phyloP scores from a whole-genome alignment of 495 filamentous ascomycete species.

The Penicillium flavigenum region DNA sequence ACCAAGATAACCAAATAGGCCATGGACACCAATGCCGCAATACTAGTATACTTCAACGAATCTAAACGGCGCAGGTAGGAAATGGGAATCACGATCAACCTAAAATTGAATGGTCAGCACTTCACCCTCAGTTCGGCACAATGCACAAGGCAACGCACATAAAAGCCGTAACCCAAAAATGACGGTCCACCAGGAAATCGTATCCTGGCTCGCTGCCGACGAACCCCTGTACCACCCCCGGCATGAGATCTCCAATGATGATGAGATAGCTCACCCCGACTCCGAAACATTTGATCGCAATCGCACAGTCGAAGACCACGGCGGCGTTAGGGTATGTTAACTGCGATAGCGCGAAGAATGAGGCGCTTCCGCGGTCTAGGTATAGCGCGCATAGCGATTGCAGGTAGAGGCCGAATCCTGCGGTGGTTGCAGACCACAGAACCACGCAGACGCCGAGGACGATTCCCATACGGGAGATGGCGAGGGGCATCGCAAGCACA shows the following conservation, averaged over 20 bases:
- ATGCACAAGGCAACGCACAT: conserved; percentile 56
- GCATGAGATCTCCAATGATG: conserved; percentile 98
- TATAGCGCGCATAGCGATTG: conserved; percentile 91
- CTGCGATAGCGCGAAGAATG: conserved; percentile 93
- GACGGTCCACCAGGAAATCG: conserved; percentile 77
- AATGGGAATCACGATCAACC: conserved; percentile 89
- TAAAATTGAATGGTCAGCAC: conserved; percentile 33
- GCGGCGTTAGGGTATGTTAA: conserved; percentile 96
- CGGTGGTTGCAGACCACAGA: conserved; percentile 82
- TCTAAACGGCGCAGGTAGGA: conserved; percentile 89
- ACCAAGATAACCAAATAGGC: conserved; percentile 90
- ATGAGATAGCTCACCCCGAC: conserved; percentile 97
- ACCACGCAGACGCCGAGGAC: conserved; percentile 79
- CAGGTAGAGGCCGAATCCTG: conserved; percentile 92
- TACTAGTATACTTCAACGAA: conserved; percentile 94
- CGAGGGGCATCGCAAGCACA: conserved; percentile 90
- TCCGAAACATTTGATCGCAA: conserved; percentile 96
- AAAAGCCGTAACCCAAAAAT: conserved; percentile 98
- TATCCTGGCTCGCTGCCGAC: conserved; percentile 57
- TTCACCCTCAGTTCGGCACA: not conserved
- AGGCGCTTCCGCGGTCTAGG: conserved; percentile 74
- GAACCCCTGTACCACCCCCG: conserved; percentile 82
- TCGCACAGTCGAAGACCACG: conserved; percentile 92
- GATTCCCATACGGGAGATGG: conserved; percentile 89
- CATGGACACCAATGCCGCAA: conserved; percentile 89